phyloP scores from a whole-genome alignment of 1,284 basidiomycete genomes.

The Ganoderma boninense region DNA sequence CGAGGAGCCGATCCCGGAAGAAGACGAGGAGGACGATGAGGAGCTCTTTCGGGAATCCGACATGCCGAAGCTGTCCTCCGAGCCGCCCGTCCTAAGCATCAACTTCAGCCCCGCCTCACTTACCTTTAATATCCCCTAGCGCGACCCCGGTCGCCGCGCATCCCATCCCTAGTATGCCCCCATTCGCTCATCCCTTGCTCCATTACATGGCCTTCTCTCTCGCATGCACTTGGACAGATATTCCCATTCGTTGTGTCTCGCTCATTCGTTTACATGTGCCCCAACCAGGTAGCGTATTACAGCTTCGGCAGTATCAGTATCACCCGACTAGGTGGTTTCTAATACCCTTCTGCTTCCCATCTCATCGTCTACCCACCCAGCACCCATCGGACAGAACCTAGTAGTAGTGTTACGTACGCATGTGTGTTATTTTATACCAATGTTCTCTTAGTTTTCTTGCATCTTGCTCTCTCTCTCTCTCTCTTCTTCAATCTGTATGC shows the following conservation, averaged over 20 bases:
- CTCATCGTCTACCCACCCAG: neutral
- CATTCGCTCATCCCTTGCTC: constrained; percentile 1
- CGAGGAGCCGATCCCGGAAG: constrained; percentile 57
- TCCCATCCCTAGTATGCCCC: neutral
- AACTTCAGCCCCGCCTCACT: constrained; percentile 35
- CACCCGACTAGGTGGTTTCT: neutral
- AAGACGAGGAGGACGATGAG: constrained; percentile 53
- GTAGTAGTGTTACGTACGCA: neutral
- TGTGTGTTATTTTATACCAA: constrained; percentile 31
- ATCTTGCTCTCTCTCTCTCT: neutral
- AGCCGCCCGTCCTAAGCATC: constrained; percentile 35
- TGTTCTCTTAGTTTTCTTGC: constrained; percentile 23
- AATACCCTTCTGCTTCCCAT: neutral
- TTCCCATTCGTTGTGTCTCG: neutral
- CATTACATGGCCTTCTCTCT: constrained; percentile 8
- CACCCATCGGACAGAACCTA: constrained; percentile 7
- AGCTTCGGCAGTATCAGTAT: neutral
- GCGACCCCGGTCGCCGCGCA: neutral
- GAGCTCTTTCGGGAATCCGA: constrained; percentile 34
- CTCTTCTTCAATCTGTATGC: neutral
- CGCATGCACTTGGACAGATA: constrained; percentile 2
- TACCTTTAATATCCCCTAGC: constrained; percentile 34
- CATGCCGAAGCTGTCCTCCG: constrained; percentile 25
- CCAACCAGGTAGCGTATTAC: constrained; percentile 3
- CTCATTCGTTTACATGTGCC: neutral